phyloP scores from a whole-genome alignment of 495 filamentous ascomycete genomes.

The Penicillium daleae region DNA sequence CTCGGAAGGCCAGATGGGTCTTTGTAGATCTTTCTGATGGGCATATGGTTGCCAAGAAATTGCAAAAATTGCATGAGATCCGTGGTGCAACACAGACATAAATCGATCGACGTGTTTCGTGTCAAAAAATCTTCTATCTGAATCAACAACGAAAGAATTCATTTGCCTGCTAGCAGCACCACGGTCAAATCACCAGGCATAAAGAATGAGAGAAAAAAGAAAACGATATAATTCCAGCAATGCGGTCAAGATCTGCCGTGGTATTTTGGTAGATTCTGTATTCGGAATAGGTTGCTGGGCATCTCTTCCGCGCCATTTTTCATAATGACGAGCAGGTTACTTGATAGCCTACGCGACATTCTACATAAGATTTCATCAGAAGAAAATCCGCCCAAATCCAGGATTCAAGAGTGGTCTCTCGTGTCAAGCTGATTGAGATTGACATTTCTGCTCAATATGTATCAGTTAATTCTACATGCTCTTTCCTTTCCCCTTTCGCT shows the following conservation, averaged over 20 bases:
- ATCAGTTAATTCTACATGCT: conserved; percentile 1
- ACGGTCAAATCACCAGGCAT: neutral
- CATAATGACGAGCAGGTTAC: neutral
- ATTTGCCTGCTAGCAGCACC: neutral
- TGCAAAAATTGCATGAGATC: neutral
- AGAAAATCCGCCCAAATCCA: neutral
- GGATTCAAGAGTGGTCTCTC: neutral
- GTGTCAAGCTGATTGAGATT: neutral
- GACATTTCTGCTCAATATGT: neutral
- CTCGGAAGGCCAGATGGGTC: neutral
- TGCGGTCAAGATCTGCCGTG: neutral
- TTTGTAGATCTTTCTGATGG: neutral
- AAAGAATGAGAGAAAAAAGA: neutral
- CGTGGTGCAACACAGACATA: neutral
- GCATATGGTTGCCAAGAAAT: neutral
- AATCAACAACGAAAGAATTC: neutral
- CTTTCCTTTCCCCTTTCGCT: neutral
- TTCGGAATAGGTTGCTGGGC: neutral
- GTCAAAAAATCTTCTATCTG: neutral
- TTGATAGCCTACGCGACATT: neutral
- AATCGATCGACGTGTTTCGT: neutral
- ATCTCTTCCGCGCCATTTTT: neutral
- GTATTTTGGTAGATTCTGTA: neutral
- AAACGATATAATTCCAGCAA: no score
- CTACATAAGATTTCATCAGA: neutral